These are phyloP conservation scores for Skeletonema tropicum DNA, from an alignment of 108 stramenopile species.

Conservation along the genomic window DNA sequence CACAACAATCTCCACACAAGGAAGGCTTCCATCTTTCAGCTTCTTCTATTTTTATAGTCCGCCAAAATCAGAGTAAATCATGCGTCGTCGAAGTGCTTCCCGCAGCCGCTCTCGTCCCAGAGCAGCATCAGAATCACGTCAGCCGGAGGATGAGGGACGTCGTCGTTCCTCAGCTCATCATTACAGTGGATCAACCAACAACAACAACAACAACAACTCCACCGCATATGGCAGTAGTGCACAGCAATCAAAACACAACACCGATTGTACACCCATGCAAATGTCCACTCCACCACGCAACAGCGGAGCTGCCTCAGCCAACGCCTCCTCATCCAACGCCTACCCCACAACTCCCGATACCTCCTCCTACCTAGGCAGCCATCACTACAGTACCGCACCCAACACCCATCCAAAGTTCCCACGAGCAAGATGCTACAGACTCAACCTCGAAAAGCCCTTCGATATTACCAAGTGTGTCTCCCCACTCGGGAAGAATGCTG, in stretches of 20 bases:
- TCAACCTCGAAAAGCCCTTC: conserved; percentile 72
- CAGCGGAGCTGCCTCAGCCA: too few species aligned
- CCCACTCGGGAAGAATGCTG: conserved; percentile 7
- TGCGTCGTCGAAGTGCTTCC: not conserved
- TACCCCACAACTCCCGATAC: conserved; percentile 1
- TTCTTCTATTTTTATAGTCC: not conserved
- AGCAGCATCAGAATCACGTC: conserved; percentile 23
- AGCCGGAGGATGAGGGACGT: conserved; percentile 34
- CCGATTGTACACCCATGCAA: not conserved
- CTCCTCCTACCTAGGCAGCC: not conserved
- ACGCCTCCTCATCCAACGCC: not conserved
- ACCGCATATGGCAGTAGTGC: not conserved
- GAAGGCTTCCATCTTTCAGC: not conserved
- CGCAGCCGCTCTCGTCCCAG: conserved; percentile 9
- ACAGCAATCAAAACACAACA: too few species aligned
- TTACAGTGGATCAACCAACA: not conserved
- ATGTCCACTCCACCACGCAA: not conserved
- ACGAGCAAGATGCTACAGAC: conserved; percentile 73
- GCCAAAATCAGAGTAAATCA: not conserved
- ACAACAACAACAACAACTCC: not conserved
- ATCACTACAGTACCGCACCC: not conserved
- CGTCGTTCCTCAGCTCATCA: conserved; percentile 4
- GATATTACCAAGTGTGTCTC: conserved; percentile 21
- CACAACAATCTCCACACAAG: not conserved
- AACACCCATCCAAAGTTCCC: conserved; percentile 16